Percentiles rank a stretch among this genome's conserved stretches.
These are phyloP conservation scores for Allium cepa DNA, from an alignment of 106 monocot species.

Conservation along the genomic window DNA sequence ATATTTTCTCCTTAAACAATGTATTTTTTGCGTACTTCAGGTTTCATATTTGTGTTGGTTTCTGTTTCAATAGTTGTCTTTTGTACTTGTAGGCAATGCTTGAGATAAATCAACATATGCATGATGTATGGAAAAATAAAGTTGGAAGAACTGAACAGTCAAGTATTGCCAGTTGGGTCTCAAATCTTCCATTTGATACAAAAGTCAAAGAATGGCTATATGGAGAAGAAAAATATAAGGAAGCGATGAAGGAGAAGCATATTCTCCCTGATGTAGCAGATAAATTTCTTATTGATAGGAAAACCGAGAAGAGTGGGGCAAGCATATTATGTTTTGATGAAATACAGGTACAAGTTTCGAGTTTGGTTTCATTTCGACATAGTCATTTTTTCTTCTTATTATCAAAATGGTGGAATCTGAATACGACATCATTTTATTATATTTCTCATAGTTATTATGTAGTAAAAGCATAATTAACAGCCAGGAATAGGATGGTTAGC, in stretches of 20 bases:
- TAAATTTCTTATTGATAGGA: slow-evolving; percentile 83
- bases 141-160: slow-evolving; percentile 37
- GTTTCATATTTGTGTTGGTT: neutral
- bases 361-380: no score
- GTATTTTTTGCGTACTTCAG: neutral
- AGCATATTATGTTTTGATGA: slow-evolving; percentile 98
- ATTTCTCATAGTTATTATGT: no score
- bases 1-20: no score
- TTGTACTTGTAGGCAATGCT: slow-evolving; percentile 75
- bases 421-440: no score
- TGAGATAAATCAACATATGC: slow-evolving; percentile 91
- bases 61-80: neutral
- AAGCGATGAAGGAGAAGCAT: slow-evolving; percentile 57
- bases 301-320: slow-evolving; percentile 51
- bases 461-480: no score
- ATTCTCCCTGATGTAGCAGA: slow-evolving; percentile 90
- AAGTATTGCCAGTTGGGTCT: slow-evolving; percentile 58
- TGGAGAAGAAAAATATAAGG: slow-evolving; percentile 91
- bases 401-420: no score
- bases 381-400: no score
- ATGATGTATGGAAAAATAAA: slow-evolving; percentile 71
- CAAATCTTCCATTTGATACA: slow-evolving; percentile 61
- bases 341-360: slow-evolving; percentile 57
- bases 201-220: slow-evolving; percentile 94
- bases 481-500: no score